These are phyloP conservation scores for Fusarium sarcochroum DNA, from an alignment of 2,329 filamentous ascomycete species.

Conservation along the genomic window DNA sequence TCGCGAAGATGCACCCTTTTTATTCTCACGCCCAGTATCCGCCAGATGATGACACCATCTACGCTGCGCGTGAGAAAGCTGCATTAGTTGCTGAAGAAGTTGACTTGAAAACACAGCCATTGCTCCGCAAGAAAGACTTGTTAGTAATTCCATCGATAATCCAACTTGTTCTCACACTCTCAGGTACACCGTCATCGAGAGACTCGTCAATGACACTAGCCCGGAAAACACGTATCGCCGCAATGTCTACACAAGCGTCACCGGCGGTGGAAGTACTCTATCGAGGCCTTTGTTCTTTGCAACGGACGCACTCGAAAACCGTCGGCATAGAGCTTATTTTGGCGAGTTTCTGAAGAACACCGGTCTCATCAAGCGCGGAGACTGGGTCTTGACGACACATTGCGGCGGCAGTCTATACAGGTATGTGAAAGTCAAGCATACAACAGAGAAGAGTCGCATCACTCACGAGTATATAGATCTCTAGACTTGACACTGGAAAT, in stretches of 20 bases:
- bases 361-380: slow-evolving; percentile 52
- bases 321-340: slow-evolving; percentile 54
- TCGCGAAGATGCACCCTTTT: slow-evolving; percentile 56
- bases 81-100: not conserved
- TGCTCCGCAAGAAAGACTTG: slow-evolving; percentile 45
- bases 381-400: slow-evolving; percentile 59
- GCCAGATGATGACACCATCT: slow-evolving; percentile 36
- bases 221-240: slow-evolving; percentile 55
- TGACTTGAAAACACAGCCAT: slow-evolving; percentile 19
- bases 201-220: slow-evolving; percentile 54
- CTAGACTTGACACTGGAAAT: slow-evolving; percentile 58
- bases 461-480: slow-evolving; percentile 43
- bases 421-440: slow-evolving; percentile 29
- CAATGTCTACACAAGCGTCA: slow-evolving; percentile 57
- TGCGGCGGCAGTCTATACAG: slow-evolving; percentile 56
- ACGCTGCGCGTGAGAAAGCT: slow-evolving; percentile 13
- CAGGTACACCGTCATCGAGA: slow-evolving; percentile 54
- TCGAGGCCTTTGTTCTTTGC: slow-evolving; percentile 57
- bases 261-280: slow-evolving; percentile 55
- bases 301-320: slow-evolving; percentile 58
- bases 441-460: fast-evolving
- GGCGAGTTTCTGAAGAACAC: slow-evolving; percentile 51
- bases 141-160: slow-evolving; percentile 12
- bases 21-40: slow-evolving; percentile 52
- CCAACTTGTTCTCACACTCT: not conserved